Evolutionary conservation across 148 eudicot genomes (phyloP).

Genomic region (Tetragonia tetragonoides): DNA sequence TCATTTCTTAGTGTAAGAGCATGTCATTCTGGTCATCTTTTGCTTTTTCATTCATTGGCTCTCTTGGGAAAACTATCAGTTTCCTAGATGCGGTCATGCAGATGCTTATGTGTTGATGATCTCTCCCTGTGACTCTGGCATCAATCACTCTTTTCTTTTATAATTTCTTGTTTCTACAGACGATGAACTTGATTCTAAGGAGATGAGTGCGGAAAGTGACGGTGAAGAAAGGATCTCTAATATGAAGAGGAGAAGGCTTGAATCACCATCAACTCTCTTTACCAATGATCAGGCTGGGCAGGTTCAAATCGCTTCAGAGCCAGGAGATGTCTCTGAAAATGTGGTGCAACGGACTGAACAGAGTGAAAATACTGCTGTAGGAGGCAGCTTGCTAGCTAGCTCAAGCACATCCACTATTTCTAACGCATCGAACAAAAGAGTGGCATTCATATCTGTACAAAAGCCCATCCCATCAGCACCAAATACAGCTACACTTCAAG

Average conservation of each 20-base stretch:
- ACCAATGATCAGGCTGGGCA: too few species aligned
- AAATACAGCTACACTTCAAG: constrained; percentile 10
- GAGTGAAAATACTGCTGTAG: neutral
- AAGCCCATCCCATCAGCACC: constrained; percentile 34
- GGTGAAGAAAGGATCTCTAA: neutral
- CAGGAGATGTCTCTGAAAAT: neutral
- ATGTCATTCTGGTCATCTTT: neutral
- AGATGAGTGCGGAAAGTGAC: neutral
- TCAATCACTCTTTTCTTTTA: neutral
- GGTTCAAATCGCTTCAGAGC: neutral
- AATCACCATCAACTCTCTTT: neutral
- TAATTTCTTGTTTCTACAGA: neutral
- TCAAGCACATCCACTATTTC: constrained; percentile 22
- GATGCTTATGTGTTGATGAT: too few species aligned
- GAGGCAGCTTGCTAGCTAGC: neutral
- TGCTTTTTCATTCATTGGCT: neutral
- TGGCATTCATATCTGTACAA: constrained; percentile 65
- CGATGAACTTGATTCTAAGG: neutral
- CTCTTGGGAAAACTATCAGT: neutral
- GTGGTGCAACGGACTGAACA: neutral
- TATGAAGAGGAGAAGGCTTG: neutral
- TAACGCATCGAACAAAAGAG: constrained; percentile 34
- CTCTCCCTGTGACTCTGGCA: too few species aligned
- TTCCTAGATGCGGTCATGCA: too few species aligned
- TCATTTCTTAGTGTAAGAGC: neutral